Evolutionary conservation across 371 early-diverging fungal species (phyloP).

Genomic region (Blakeslea trispora): DNA sequence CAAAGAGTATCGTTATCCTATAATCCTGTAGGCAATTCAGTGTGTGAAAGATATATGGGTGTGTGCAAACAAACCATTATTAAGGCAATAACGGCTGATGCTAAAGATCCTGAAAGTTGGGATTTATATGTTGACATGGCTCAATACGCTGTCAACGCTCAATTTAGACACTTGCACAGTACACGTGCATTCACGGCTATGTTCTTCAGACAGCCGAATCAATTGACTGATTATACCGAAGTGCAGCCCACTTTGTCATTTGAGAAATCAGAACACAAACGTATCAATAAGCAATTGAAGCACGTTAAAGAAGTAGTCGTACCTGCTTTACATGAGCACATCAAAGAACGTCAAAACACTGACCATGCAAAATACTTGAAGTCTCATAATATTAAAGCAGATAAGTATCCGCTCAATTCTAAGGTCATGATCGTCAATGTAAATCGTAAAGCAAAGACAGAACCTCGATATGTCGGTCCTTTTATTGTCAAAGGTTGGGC

Average conservation of each 20-base stretch:
- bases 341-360: background rate
- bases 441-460: background rate
- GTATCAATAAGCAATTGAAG: background rate
- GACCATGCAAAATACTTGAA: conserved; percentile 5
- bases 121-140: conserved; percentile 5
- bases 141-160: background rate
- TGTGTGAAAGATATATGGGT: conserved; percentile 1
- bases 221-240: conserved; percentile 3
- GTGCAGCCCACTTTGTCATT: background rate
- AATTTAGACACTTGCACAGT: background rate
- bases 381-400: background rate
- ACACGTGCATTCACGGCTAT: background rate
- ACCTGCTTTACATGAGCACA: background rate
- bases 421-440: conserved; percentile 13
- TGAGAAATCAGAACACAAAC: background rate
- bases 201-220: conserved; percentile 8
- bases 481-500: conserved; percentile 1
- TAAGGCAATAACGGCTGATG: background rate
- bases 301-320: conserved; percentile 5
- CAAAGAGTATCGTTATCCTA: conserved; percentile 1
- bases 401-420: conserved; percentile 4
- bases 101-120: background rate
- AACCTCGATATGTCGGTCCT: background rate
- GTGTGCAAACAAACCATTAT: background rate
- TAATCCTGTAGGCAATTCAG: conserved; percentile 1